These are phyloP conservation scores for Mariannaea sp. DNA, from an alignment of 2,329 filamentous ascomycete species.

Conservation along the genomic window DNA sequence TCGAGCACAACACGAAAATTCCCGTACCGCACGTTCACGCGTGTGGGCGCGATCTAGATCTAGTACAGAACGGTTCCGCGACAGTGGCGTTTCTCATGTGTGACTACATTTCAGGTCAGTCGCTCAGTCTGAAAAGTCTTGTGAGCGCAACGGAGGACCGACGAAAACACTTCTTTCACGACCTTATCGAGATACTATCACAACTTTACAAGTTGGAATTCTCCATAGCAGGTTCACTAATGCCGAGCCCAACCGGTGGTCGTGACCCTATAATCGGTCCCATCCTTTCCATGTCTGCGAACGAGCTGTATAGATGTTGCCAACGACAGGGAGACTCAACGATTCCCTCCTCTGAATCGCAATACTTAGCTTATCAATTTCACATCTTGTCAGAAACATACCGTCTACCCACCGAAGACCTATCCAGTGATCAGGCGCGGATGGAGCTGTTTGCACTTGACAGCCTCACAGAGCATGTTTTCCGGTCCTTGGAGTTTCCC, in stretches of 20 bases:
- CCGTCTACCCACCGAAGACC: slow-evolving; percentile 11
- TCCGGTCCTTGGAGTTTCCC: neutral
- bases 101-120: slow-evolving; percentile 28
- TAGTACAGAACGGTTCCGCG: neutral
- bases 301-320: neutral
- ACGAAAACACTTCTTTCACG: slow-evolving; percentile 27
- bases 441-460: slow-evolving; percentile 26
- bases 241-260: slow-evolving; percentile 26
- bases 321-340: neutral
- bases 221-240: slow-evolving; percentile 31
- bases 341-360: neutral
- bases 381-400: slow-evolving; percentile 19
- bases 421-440: slow-evolving; percentile 12
- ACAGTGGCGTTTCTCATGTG: slow-evolving; percentile 30
- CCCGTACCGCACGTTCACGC: slow-evolving; percentile 30
- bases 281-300: slow-evolving; percentile 28
- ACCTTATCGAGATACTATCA: slow-evolving; percentile 35
- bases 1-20: slow-evolving; percentile 29
- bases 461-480: neutral
- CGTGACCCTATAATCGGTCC: slow-evolving; percentile 24
- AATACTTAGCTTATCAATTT: slow-evolving; percentile 21
- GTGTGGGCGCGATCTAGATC: slow-evolving; percentile 24
- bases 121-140: slow-evolving; percentile 25
- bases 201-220: slow-evolving; percentile 35
- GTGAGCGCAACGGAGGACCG: slow-evolving; percentile 10